Conservation (phyloP, 495 filamentous ascomycete species). For the Entonaema liquescens region DNA sequence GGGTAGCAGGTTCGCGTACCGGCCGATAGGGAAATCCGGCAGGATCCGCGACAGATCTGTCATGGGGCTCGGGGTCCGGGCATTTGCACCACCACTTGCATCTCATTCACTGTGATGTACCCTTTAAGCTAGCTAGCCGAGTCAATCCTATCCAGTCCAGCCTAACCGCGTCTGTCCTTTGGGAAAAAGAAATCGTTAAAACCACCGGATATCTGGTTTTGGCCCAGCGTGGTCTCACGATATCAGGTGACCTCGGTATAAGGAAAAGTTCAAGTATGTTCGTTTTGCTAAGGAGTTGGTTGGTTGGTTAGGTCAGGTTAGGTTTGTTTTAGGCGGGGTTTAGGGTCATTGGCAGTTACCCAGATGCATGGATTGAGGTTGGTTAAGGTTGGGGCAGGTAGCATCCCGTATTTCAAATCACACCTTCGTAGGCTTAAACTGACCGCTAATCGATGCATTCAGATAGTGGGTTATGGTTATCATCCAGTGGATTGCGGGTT, state of each 20-base stretch:
- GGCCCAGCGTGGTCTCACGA: slow-evolving; percentile 18
- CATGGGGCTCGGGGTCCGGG: slow-evolving; percentile 59
- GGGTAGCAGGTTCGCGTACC: slow-evolving; percentile 78
- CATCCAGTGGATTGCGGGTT: too few species aligned
- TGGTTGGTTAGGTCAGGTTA: too few species aligned
- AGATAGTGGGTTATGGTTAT: background rate
- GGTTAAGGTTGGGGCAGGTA: slow-evolving; percentile 20
- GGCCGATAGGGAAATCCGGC: slow-evolving; percentile 75
- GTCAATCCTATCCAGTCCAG: too few species aligned
- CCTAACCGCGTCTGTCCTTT: slow-evolving; percentile 3
- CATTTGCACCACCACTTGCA: slow-evolving; percentile 12
- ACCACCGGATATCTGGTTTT: background rate
- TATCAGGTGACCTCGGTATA: slow-evolving; percentile 37
- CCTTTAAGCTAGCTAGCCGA: background rate
- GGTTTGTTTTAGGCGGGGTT: background rate
- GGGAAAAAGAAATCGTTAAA: background rate
- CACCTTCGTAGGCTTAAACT: slow-evolving; percentile 15
- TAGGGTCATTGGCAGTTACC: background rate
- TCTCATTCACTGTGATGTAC: background rate
- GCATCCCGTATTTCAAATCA: slow-evolving; percentile 30
- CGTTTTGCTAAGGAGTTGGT: too few species aligned
- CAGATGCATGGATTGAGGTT: background rate
- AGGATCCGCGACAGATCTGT: slow-evolving; percentile 88
- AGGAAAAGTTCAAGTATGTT: background rate
- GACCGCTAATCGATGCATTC: slow-evolving; percentile 9